Percentiles rank a stretch among this genome's conserved stretches.
Conservation (phyloP, 2,329 filamentous ascomycete species). For the Nemania abortiva region DNA sequence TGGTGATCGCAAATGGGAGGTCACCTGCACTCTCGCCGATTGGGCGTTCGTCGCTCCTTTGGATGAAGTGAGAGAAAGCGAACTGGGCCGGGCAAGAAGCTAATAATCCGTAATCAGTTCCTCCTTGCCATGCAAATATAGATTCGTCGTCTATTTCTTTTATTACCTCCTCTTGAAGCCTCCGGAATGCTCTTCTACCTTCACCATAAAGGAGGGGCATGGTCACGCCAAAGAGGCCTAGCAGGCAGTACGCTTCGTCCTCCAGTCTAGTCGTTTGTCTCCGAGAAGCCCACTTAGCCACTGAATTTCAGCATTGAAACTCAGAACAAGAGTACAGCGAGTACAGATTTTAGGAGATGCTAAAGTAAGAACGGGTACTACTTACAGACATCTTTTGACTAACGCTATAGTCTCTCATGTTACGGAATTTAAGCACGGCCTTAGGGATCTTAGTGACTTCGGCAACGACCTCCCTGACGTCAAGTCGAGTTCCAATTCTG, state of each 20-base stretch:
- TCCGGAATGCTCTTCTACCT: conserved; percentile 20
- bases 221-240: conserved; percentile 15
- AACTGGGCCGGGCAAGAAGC: conserved; percentile 27
- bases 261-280: conserved; percentile 22
- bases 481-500: conserved; percentile 15
- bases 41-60: conserved; percentile 4
- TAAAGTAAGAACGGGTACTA: neutral
- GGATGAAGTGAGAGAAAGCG: conserved; percentile 19
- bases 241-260: conserved; percentile 26
- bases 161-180: conserved; percentile 28
- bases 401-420: conserved; percentile 22
- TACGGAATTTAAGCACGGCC: conserved; percentile 18
- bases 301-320: conserved; percentile 22
- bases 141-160: conserved; percentile 43
- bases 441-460: conserved; percentile 15
- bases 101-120: conserved; percentile 18
- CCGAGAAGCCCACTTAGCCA: conserved; percentile 23
- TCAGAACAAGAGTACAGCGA: neutral
- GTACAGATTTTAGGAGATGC: neutral
- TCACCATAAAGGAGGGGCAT: conserved; percentile 29
- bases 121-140: conserved; percentile 42
- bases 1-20: conserved; percentile 16
- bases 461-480: conserved; percentile 9
- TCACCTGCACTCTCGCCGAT: neutral
- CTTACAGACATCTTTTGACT: conserved; percentile 28